Base-by-base conservation (phyloP, 1,284 basidiomycete genomes). In the Ustilago xerochloae region DNA sequence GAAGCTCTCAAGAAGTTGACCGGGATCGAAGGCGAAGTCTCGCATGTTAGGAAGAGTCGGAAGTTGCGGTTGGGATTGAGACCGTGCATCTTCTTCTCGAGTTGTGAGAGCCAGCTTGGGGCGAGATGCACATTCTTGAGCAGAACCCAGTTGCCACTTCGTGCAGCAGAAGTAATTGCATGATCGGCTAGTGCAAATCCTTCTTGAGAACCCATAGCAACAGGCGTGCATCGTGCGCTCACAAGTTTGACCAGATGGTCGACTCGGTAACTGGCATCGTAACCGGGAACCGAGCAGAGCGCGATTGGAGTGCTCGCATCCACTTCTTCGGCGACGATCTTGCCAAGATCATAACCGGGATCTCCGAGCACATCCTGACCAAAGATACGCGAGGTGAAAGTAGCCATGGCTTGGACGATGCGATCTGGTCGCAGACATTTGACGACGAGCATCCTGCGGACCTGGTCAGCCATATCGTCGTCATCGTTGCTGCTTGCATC, bases 361-460 rank as follows among this genome's bases (percentile, higher is more conserved):
- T 67, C 64, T 26, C 57, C 71, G 16, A 91, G 88, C n/a, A 96
- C 86, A 73, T 94, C 92, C n/a, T 88, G 88, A 52, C 90, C 87
- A 85, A 97, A 94, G 29, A 92, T 90, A 20, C 87, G 86, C 29
- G 87, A 88, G 39, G 93, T 91, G 77, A 95, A 92, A n/a, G 88
- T 81, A 6, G 90, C 89, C 13, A 91, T 91, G 2, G 92, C 90
- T 82, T 93, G 92, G 51, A 94, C 86, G 18, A 96, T 87, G 54
- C 93, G 90, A 84, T 97, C 94, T 13, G 94, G 93, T 29, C 94
- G 89, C 80, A 96, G 87, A 83, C 93, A 94, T 84, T 95, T 95
- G 85, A 97, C 88, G 61, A 97, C 86, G 26, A 94, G 86, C 73
- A 93, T 87, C 16, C 89, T 87, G 30, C 93, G 91, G 52, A 94